Base-by-base conservation (phyloP, 1,284 basidiomycete genomes). In the Trametes sp. region DNA sequence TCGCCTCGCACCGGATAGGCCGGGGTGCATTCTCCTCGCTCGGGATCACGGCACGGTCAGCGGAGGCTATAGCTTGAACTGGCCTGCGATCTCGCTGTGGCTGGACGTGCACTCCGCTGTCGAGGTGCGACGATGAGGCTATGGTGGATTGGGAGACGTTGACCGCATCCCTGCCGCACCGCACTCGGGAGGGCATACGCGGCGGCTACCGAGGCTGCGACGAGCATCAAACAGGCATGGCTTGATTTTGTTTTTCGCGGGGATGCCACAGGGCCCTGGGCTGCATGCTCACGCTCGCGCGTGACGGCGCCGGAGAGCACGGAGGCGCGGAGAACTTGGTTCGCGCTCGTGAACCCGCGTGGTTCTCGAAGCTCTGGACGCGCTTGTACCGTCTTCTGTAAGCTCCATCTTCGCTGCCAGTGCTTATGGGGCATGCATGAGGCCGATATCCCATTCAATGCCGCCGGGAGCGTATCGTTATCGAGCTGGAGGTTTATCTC, bases 221-320 rank as follows among this genome's bases (percentile, higher is more conserved):
- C 13, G 16, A 23, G 31, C 31, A n/a, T n/a, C 29, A 9, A 33
- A 33, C 31, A 33, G 31, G 49, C 16, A n/a, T n/a, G 14, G 4
- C 31, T 19, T 57, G 55, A 49, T 57, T 57, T 49, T 57, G 55
- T 49, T 42, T 51, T 51, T 50, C 48, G 56, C 54, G 38, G 31
- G 23, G 51, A 29, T 23, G 28, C 11, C 28, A 41, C 24, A 36
- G 14, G 36, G 26, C 26, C 21, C 23, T 23, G 10, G 21, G 31
- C 7, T 41, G 38, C 14, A 41, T 41, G 38, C 38, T n/a, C 11
- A 23, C 26, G 52, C 16, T 13, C 23, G 54, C 42, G 41, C 21
- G 29, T 54, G 53, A 45, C 28, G 26, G 53, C 19, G 41, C 6
- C 9, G 35, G 16, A 19, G 38, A 14, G 38, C n/a, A 41, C 14